Evolutionary conservation across 164 flowering plant species (phyloP), one percentile per base, ranked within the genome.

Genomic region (Malania oleifera): DNA sequence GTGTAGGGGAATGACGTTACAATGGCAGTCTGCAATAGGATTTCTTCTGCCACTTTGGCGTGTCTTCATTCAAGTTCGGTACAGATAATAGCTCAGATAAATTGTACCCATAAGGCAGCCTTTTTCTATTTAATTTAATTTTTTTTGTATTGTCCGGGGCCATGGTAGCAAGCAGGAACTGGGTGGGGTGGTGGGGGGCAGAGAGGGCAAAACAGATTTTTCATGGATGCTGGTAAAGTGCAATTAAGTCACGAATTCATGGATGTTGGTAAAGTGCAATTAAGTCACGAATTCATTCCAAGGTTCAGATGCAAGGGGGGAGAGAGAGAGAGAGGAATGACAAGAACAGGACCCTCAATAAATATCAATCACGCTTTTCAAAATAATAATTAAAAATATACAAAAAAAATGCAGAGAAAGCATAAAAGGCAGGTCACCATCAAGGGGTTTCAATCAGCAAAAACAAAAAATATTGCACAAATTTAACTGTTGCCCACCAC

Each of bases 261-360:
- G n/a, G n/a, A n/a, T n/a, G n/a, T n/a, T n/a, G n/a, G n/a, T n/a
- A n/a, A n/a, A 67, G 65, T 65, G 81, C 77, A 68, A 71, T 69
- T 35, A 71, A 59, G 50, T 63, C 60, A 63, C 58, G 86, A 82
- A 86, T 77, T 77, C 75, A 82, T 84, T 78, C 95, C 73, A 66
- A 58, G 56, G 51, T 58, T 63, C 68, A 73, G 73, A 68, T 61
- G 67, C 72, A 75, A 57, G 56, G 51, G 28, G 64, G n/a, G 54
- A 58, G 40, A 56, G 52, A 23, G 50, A 63, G 22, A 31, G 9
- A 20, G 31, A 48, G 46, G 18, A 43, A 31, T 45, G 25, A 34
- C 28, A 31, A 46, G 57, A 22, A 65, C 59, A 59, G 57, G 67
- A 67, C 31, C 49, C 26, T 61, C 68, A 57, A 64, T 48, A 44